Evolutionary conservation across 2,329 filamentous ascomycete genomes (phyloP).

Genomic region (Sporothrix phasma): DNA sequence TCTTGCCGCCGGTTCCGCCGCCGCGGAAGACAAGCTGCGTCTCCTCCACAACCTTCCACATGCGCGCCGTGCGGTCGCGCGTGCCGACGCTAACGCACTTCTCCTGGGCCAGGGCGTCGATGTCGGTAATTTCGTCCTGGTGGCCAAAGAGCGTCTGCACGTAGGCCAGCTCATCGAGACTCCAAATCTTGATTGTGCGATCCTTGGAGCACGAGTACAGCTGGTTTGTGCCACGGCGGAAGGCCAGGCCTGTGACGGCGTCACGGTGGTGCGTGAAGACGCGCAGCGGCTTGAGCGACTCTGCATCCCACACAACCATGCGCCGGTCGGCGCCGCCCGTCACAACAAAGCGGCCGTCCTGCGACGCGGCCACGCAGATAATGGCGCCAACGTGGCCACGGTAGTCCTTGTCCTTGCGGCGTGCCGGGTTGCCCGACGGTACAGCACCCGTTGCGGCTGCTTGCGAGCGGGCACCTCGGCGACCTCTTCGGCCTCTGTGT

Average conservation of each 20-base stretch:
- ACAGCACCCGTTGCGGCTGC: conserved; percentile 53
- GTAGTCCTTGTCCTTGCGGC: conserved; percentile 53
- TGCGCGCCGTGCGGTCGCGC: conserved; percentile 77
- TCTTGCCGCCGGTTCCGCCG: conserved; percentile 45
- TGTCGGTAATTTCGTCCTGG: conserved; percentile 78
- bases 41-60: conserved; percentile 96
- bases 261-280: conserved; percentile 90
- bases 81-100: conserved; percentile 85
- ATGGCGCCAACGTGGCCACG: conserved; percentile 74
- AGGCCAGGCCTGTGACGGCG: conserved; percentile 72
- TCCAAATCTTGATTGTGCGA: conserved; percentile 92
- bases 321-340: conserved; percentile 80
- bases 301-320: conserved; percentile 80
- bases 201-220: conserved; percentile 86
- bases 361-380: conserved; percentile 72
- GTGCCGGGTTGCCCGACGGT: conserved; percentile 52
- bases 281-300: conserved; percentile 64
- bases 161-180: conserved; percentile 82
- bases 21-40: conserved; percentile 91
- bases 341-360: conserved; percentile 81
- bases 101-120: conserved; percentile 75
- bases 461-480: conserved; percentile 47
- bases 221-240: conserved; percentile 81
- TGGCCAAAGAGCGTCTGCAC: conserved; percentile 94
- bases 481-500: background rate